phyloP scores from a whole-genome alignment of 2,329 filamentous ascomycete species.

The Myriangium duriaei region DNA sequence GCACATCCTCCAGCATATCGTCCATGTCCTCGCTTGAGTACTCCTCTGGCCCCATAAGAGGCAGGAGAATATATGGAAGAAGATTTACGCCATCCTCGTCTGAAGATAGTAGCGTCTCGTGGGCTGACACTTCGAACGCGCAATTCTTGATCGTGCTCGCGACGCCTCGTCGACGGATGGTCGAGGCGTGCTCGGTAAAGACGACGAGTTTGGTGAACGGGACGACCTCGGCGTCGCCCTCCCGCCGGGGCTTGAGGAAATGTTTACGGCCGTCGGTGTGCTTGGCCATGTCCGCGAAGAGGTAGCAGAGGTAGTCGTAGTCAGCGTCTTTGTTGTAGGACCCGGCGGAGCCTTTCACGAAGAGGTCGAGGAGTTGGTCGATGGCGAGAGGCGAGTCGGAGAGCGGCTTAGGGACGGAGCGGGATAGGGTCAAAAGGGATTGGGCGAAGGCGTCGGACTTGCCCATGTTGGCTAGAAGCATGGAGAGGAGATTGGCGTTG shows the following conservation, averaged over 20 bases:
- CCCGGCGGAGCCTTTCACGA: slow-evolving; percentile 80
- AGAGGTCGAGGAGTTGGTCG: slow-evolving; percentile 88
- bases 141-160: slow-evolving; percentile 91
- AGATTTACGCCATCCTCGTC: slow-evolving; percentile 61
- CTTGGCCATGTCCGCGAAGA: slow-evolving; percentile 83
- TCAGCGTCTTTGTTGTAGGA: slow-evolving; percentile 73
- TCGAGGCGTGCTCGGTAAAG: slow-evolving; percentile 81
- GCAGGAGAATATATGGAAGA: slow-evolving; percentile 76
- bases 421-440: slow-evolving; percentile 51
- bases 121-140: slow-evolving; percentile 66
- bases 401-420: slow-evolving; percentile 55
- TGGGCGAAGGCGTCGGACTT: slow-evolving; percentile 65
- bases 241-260: slow-evolving; percentile 44
- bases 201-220: slow-evolving; percentile 86
- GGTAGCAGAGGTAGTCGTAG: slow-evolving; percentile 86
- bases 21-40: slow-evolving; percentile 77
- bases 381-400: slow-evolving; percentile 61
- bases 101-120: slow-evolving; percentile 36
- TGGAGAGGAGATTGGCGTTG: slow-evolving; percentile 73
- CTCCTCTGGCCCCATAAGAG: slow-evolving; percentile 77
- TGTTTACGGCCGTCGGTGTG: slow-evolving; percentile 53
- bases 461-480: slow-evolving; percentile 84
- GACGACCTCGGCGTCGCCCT: slow-evolving; percentile 59
- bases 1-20: slow-evolving; percentile 78
- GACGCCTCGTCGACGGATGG: slow-evolving; percentile 82